phyloP scores from a whole-genome alignment of 2,329 filamentous ascomycete genomes.

The Orbilia quercus region DNA sequence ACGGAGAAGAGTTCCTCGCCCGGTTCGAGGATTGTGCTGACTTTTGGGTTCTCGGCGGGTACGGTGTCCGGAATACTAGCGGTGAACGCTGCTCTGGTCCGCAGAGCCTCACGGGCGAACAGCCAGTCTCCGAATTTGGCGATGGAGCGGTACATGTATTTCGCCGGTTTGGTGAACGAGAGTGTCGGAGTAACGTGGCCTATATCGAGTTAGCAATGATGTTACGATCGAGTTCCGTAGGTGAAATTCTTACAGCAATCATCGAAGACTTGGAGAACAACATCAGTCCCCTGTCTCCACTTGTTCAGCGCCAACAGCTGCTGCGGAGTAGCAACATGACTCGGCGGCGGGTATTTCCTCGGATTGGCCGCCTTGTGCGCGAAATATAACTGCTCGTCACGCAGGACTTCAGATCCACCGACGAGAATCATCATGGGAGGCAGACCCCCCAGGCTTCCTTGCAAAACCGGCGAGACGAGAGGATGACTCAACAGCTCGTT shows the following conservation, averaged over 20 bases:
- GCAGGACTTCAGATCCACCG: conserved; percentile 86
- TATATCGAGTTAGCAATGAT: conserved; percentile 4
- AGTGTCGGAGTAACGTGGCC: conserved; percentile 75
- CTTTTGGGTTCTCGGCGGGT: neutral
- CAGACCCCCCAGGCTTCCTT: conserved; percentile 87
- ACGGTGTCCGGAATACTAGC: conserved; percentile 27
- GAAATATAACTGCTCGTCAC: conserved; percentile 93
- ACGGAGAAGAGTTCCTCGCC: conserved; percentile 32
- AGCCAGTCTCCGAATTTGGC: conserved; percentile 95
- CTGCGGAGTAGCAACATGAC: conserved; percentile 62
- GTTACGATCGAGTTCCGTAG: no score
- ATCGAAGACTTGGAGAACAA: conserved; percentile 96
- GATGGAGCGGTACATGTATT: conserved; percentile 92
- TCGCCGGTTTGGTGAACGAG: conserved; percentile 95
- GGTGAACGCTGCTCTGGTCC: neutral
- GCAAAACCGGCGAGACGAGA: conserved; percentile 86
- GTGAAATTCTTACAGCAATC: conserved; percentile 73
- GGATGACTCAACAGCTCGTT: conserved; percentile 89
- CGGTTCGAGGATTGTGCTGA: conserved; percentile 4
- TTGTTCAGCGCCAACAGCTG: conserved; percentile 72
- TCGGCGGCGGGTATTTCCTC: conserved; percentile 75
- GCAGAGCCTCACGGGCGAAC: conserved; percentile 71
- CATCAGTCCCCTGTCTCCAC: conserved; percentile 72
- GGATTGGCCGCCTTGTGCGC: conserved; percentile 95
- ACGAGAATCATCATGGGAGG: conserved; percentile 85